Evolutionary conservation across 208 protist species (phyloP).

Genomic region (Crithidia mellificae): DNA sequence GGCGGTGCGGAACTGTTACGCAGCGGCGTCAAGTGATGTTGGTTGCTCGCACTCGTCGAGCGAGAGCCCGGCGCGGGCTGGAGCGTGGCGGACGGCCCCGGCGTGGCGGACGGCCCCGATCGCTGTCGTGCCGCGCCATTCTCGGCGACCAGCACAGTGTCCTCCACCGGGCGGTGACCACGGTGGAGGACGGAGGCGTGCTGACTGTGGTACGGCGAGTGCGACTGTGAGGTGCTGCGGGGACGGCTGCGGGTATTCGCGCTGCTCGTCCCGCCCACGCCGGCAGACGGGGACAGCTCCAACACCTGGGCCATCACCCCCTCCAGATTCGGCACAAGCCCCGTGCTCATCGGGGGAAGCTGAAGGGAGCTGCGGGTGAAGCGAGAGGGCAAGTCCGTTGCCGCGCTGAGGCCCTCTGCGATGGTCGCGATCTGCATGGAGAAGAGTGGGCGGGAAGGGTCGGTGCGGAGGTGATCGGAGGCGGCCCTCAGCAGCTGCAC

Average conservation of each 20-base stretch:
- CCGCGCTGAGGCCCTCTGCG: slow-evolving; percentile 60
- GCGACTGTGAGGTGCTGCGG: not conserved
- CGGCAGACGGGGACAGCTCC: slow-evolving; percentile 33
- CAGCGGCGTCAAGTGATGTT: slow-evolving; percentile 3
- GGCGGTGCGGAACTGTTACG: not conserved
- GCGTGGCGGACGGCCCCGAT: not conserved
- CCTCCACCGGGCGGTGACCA: not conserved
- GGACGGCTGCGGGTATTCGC: not conserved
- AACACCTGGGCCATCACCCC: slow-evolving; percentile 71
- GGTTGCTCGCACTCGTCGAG: not conserved
- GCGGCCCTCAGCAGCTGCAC: slow-evolving; percentile 69
- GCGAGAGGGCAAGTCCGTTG: slow-evolving; percentile 43
- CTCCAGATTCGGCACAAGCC: slow-evolving; percentile 71
- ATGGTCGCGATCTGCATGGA: slow-evolving; percentile 89
- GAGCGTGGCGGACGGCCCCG: not conserved
- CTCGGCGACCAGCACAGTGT: slow-evolving; percentile 6
- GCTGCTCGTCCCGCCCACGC: not conserved
- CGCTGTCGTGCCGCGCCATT: not conserved
- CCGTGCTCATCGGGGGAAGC: slow-evolving; percentile 40
- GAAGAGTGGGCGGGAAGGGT: slow-evolving; percentile 59
- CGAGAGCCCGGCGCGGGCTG: not conserved
- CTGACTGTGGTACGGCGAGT: slow-evolving; percentile 21
- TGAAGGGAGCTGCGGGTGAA: slow-evolving; percentile 58
- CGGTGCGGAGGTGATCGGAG: slow-evolving; percentile 65
- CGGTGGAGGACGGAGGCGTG: slow-evolving; percentile 1